Conservation (phyloP, 108 stramenopile genomes). For the Cylindrotheca fusiformis region DNA sequence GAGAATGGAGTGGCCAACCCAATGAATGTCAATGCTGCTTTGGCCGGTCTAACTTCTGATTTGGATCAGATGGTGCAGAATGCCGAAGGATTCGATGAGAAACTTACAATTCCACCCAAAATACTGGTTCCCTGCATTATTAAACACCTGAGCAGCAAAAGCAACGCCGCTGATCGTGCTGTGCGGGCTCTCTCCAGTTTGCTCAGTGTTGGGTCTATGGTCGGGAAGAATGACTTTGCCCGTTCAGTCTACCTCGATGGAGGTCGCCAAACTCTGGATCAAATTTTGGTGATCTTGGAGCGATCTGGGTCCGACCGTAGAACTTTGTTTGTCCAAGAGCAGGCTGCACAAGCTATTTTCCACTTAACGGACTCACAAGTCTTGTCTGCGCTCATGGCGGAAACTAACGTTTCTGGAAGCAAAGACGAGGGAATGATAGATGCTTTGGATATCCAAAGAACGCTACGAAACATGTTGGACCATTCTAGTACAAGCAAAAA, state of each 20-base stretch:
- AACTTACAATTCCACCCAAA: conserved; percentile 56
- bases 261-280: conserved; percentile 38
- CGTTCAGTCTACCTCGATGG: conserved; percentile 37
- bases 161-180: conserved; percentile 64
- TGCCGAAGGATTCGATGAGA: conserved; percentile 31
- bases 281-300: conserved; percentile 61
- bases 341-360: conserved; percentile 67
- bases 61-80: conserved; percentile 55
- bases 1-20: conserved; percentile 38
- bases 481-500: conserved; percentile 58
- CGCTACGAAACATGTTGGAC: conserved; percentile 70
- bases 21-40: conserved; percentile 62
- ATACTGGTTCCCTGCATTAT: conserved; percentile 59
- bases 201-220: conserved; percentile 57
- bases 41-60: conserved; percentile 63
- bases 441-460: conserved; percentile 59
- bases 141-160: conserved; percentile 49
- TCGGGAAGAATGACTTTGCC: conserved; percentile 43
- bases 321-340: conserved; percentile 73
- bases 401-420: conserved; percentile 8
- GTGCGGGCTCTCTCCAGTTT: conserved; percentile 57
- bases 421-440: conserved; percentile 24
- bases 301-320: conserved; percentile 62
- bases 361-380: conserved; percentile 70
- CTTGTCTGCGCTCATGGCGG: conserved; percentile 20